These are phyloP conservation scores for Gaultheria prostrata DNA, from an alignment of 148 eudicot genomes.

Conservation along the genomic window DNA sequence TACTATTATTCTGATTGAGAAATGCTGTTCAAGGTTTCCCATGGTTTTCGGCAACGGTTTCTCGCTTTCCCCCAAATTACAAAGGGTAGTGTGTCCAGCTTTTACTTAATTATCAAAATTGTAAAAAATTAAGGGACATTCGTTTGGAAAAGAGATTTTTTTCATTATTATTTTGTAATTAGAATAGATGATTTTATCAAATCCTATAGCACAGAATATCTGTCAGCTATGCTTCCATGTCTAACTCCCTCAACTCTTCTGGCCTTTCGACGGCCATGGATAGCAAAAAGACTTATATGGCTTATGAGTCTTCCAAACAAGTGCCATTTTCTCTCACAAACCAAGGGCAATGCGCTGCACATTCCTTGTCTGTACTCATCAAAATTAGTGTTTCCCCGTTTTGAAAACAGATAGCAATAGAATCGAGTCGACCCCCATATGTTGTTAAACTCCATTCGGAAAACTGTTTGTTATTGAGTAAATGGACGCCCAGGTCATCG, in stretches of 20 bases:
- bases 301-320: not conserved
- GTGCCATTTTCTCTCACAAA: not conserved
- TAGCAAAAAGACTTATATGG: not conserved
- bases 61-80: too few relatives aligned
- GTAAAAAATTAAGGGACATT: not conserved
- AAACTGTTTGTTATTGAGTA: not conserved
- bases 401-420: not conserved
- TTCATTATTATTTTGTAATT: too few relatives aligned
- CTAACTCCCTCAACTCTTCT: not conserved
- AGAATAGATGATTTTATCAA: not conserved
- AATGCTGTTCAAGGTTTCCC: not conserved
- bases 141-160: not conserved
- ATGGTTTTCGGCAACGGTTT: not conserved
- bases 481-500: not conserved
- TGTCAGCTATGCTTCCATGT: not conserved
- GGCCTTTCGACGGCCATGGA: not conserved
- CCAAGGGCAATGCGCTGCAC: constrained; percentile 7
- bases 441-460: not conserved
- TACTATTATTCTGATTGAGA: not conserved
- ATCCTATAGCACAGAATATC: not conserved
- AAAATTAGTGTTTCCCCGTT: not conserved
- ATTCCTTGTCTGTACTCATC: not conserved
- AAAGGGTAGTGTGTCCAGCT: too few relatives aligned
- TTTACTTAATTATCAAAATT: not conserved
- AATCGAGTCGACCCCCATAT: not conserved